Evolutionary conservation across 2,329 filamentous ascomycete species (phyloP).

Genomic region (Ceratocystis colombiana): DNA sequence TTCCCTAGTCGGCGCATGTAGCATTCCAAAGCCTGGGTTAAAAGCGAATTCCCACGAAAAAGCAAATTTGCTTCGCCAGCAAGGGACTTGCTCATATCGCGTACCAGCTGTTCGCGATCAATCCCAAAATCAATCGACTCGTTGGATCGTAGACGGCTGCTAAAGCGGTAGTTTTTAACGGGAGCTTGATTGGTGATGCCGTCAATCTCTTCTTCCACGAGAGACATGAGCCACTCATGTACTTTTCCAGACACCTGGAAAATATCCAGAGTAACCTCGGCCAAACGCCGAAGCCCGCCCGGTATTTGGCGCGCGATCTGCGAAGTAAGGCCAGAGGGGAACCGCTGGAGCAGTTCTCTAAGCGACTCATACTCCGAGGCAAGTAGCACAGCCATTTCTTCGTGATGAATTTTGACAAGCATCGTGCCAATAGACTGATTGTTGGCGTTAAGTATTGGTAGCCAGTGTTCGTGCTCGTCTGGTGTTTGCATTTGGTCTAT

Average conservation of each 20-base stretch:
- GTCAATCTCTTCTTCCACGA: conserved; percentile 96
- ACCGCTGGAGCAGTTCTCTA: conserved; percentile 73
- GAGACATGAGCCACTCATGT: conserved; percentile 78
- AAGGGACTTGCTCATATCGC: conserved; percentile 68
- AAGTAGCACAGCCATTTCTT: conserved; percentile 83
- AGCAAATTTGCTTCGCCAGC: conserved; percentile 86
- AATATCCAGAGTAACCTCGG: conserved; percentile 82
- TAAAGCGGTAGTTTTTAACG: conserved; percentile 63
- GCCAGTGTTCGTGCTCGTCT: conserved; percentile 79
- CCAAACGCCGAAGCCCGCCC: conserved; percentile 65
- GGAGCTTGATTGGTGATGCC: conserved; percentile 74
- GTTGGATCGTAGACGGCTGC: conserved; percentile 57
- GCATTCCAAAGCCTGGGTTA: conserved; percentile 86
- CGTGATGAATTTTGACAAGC: conserved; percentile 69
- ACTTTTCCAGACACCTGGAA: conserved; percentile 84
- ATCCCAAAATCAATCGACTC: conserved; percentile 53
- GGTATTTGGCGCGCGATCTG: conserved; percentile 74
- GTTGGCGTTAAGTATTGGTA: conserved; percentile 65
- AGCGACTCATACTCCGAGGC: conserved; percentile 74
- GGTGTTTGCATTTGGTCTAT: conserved; percentile 68
- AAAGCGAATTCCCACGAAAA: conserved; percentile 85
- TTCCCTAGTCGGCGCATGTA: conserved; percentile 93
- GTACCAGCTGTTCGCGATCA: conserved; percentile 61
- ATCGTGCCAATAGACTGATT: conserved; percentile 72
- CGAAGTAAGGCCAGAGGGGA: conserved; percentile 70